These are phyloP conservation scores for Thalassiosira livingstoniorum DNA, from an alignment of 352 stramenopile genomes.

Conservation along the genomic window DNA sequence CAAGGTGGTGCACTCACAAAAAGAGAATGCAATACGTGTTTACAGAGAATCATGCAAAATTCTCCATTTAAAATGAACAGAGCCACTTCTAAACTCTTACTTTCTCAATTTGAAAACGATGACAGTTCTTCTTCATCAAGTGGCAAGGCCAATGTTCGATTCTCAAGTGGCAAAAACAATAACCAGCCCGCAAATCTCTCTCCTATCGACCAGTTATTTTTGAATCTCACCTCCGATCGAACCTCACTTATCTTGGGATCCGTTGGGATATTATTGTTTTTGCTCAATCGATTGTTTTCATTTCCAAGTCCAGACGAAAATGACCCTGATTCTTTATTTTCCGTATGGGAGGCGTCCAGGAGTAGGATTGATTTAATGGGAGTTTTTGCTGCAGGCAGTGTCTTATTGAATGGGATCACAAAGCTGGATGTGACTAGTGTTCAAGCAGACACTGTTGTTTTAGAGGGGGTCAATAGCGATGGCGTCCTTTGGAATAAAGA, in stretches of 20 bases:
- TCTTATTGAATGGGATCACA: conserved; percentile 81
- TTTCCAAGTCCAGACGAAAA: conserved; percentile 15
- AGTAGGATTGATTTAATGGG: conserved; percentile 79
- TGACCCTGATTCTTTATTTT: background rate
- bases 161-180: background rate
- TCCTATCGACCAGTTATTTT: conserved; percentile 36
- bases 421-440: conserved; percentile 81
- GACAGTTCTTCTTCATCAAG: background rate
- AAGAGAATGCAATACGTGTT: no score
- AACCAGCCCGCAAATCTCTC: conserved; percentile 36
- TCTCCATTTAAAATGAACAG: background rate
- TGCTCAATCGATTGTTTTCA: conserved; percentile 66
- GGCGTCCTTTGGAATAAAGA: conserved; percentile 33
- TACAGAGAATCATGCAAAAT: no score
- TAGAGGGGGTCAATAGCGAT: conserved; percentile 57
- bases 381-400: conserved; percentile 75
- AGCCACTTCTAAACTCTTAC: background rate
- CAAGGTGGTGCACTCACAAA: no score
- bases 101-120: background rate
- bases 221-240: conserved; percentile 69
- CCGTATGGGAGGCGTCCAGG: conserved; percentile 26
- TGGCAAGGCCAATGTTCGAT: conserved; percentile 3
- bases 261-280: conserved; percentile 65
- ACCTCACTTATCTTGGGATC: conserved; percentile 72
- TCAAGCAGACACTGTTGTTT: conserved; percentile 64